Evolutionary conservation across 805 yeast species (phyloP), one percentile per base, ranked within the genome.

Genomic region (Tetrapisispora iriomotensis): DNA sequence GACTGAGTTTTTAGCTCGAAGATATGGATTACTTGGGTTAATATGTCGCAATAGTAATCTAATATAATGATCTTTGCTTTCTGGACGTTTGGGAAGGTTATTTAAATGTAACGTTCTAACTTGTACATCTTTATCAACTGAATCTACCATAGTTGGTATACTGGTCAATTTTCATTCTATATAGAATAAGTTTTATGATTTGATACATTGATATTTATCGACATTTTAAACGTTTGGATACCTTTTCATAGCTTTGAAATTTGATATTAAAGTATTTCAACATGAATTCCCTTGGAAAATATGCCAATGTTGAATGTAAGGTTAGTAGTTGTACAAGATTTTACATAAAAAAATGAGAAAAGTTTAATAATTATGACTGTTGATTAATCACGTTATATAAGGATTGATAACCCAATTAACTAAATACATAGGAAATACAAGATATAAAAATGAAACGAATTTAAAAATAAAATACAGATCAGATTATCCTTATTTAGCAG

Each of bases 401-500:
- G 42, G 36, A 29, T 33, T 25, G 15, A 27, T 20, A 35, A 36
- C 29, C 33, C 29, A 34, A 39, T 39, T 39, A 36, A 35, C 39
- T 42, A 41, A 38, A 37, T 32, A 39, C 38, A 36, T 40, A 43
- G 37, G 41, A 32, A 43, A 40, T 38, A 37, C 37, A 37, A 40
- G 32, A 47, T 45, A 51, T 47, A 48, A 48, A 43, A 39, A 41
- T 39, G 25, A 20, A 42, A 23, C 21, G 27, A 45, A 38, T 41
- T 38, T 39, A 48, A 42, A 23, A 42, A 34, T 43, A 36, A 36
- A 31, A 26, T 38, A 34, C 43, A 37, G 37, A 29, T 29, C 34
- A 36, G 35, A 37, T 38, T 42, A 44, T 40, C 36, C 53, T 53
- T 58, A 54, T 56, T 58, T 58, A 43, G 51, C 48, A 48, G 61